Evolutionary conservation across 164 flowering plant genomes (phyloP).

Genomic region (Chimonanthus salicifolius): DNA sequence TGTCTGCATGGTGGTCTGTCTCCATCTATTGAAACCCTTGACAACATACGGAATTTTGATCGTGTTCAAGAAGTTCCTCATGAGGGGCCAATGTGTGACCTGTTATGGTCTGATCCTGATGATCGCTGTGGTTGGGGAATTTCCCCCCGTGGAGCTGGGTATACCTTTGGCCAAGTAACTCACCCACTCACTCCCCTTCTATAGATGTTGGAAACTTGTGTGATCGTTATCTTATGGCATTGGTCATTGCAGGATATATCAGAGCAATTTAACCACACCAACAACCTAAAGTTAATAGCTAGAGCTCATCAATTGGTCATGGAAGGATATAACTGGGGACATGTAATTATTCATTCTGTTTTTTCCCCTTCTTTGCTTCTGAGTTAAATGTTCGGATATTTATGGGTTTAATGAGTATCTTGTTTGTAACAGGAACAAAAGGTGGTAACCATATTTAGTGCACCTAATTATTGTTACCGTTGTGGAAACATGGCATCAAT

Average conservation of each 20-base stretch:
- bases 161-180: slow-evolving; percentile 82
- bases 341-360: slow-evolving; percentile 38
- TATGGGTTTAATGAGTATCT: background rate
- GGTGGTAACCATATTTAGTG: slow-evolving; percentile 96
- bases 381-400: background rate
- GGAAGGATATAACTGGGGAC: slow-evolving; percentile 99
- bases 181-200: background rate
- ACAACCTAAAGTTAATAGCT: slow-evolving; percentile 87
- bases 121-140: slow-evolving; percentile 99
- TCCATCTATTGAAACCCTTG: slow-evolving; percentile 95
- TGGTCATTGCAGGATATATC: slow-evolving; percentile 70
- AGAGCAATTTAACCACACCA: slow-evolving; percentile 92
- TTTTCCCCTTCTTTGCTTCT: background rate
- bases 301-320: slow-evolving; percentile 98
- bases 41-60: slow-evolving; percentile 83
- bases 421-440: slow-evolving; percentile 67
- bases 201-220: background rate
- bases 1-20: slow-evolving; percentile 96
- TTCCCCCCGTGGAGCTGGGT: slow-evolving; percentile 97
- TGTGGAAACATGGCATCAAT: slow-evolving; percentile 99
- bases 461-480: slow-evolving; percentile 95
- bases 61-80: slow-evolving; percentile 99
- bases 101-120: slow-evolving; percentile 98
- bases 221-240: background rate
- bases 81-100: slow-evolving; percentile 96